Conservation (phyloP, 805 yeast species). For the Wickerhamiella bombiphila region DNA sequence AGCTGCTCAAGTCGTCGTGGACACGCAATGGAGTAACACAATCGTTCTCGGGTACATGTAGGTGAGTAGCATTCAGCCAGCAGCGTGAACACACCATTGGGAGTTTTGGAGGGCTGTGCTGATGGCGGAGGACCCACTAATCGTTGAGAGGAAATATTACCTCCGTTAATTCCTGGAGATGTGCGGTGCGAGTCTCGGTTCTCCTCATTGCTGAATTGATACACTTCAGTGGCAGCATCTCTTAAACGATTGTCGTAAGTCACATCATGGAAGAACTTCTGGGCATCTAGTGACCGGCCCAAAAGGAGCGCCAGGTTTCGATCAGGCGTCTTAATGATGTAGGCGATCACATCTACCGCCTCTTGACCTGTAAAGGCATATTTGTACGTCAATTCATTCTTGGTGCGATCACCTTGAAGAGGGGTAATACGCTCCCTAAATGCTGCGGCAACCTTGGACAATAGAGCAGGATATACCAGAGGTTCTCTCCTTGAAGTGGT, state of each 20-base stretch:
- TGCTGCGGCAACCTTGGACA: slow-evolving; percentile 69
- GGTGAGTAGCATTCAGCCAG: slow-evolving; percentile 94
- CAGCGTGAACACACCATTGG: slow-evolving; percentile 85
- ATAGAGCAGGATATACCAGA: slow-evolving; percentile 73
- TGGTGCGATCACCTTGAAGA: slow-evolving; percentile 60
- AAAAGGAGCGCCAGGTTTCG: slow-evolving; percentile 75
- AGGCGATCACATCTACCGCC: slow-evolving; percentile 82
- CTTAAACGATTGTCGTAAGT: slow-evolving; percentile 86
- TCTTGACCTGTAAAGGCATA: slow-evolving; percentile 88
- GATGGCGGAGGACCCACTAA: slow-evolving; percentile 5
- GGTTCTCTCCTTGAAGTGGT: slow-evolving; percentile 42
- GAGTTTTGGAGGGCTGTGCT: slow-evolving; percentile 20
- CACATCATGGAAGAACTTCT: slow-evolving; percentile 86
- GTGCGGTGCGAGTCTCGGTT: slow-evolving; percentile 3
- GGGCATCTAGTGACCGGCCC: slow-evolving; percentile 89
- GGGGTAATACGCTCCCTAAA: slow-evolving; percentile 47
- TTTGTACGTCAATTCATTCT: slow-evolving; percentile 82
- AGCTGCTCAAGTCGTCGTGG: slow-evolving; percentile 93
- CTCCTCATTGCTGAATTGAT: slow-evolving; percentile 41
- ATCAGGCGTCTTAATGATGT: slow-evolving; percentile 78
- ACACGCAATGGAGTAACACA: slow-evolving; percentile 92
- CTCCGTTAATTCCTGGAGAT: slow-evolving; percentile 4
- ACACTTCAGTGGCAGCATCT: slow-evolving; percentile 76
- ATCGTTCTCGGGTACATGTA: slow-evolving; percentile 74
- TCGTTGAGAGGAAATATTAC: slow-evolving; percentile 4